Conservation (phyloP, 257 asterid species). For the Eucommia ulmoides region DNA sequence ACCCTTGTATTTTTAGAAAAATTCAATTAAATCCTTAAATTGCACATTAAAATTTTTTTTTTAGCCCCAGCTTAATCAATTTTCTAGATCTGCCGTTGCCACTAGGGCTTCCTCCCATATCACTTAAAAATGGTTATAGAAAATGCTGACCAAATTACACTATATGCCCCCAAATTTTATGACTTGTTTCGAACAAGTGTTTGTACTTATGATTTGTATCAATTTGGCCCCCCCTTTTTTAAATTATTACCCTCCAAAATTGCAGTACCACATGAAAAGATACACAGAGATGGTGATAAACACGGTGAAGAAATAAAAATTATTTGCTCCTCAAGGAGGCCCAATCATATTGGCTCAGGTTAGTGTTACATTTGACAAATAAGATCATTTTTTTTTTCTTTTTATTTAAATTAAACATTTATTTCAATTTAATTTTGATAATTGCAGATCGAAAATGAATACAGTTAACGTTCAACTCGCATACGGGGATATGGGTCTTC, state of each 20-base stretch:
- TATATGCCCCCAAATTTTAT: too few relatives aligned
- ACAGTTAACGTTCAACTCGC: constrained; percentile 65
- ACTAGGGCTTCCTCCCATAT: too few relatives aligned
- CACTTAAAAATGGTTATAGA: too few relatives aligned
- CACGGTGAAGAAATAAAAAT: constrained; percentile 49
- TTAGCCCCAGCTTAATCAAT: too few relatives aligned
- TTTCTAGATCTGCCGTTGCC: too few relatives aligned
- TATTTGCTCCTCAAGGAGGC: constrained; percentile 84
- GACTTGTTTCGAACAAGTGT: not conserved
- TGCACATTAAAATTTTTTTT: too few relatives aligned
- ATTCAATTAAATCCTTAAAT: too few relatives aligned
- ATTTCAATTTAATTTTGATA: not conserved
- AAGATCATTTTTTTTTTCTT: too few relatives aligned
- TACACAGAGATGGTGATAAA: constrained; percentile 44
- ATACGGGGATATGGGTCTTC: constrained; percentile 44
- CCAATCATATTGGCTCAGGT: not conserved
- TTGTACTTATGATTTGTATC: not conserved
- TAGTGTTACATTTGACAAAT: too few relatives aligned
- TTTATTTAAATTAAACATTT: not conserved
- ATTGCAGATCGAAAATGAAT: constrained; percentile 77
- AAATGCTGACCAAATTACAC: too few relatives aligned
- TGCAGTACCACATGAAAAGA: constrained; percentile 66
- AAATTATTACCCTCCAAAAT: not conserved
- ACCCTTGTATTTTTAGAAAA: too few relatives aligned
- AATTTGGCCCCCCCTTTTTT: not conserved